phyloP scores from a whole-genome alignment of 2,329 filamentous ascomycete species.

The Ophiostoma ulmi region DNA sequence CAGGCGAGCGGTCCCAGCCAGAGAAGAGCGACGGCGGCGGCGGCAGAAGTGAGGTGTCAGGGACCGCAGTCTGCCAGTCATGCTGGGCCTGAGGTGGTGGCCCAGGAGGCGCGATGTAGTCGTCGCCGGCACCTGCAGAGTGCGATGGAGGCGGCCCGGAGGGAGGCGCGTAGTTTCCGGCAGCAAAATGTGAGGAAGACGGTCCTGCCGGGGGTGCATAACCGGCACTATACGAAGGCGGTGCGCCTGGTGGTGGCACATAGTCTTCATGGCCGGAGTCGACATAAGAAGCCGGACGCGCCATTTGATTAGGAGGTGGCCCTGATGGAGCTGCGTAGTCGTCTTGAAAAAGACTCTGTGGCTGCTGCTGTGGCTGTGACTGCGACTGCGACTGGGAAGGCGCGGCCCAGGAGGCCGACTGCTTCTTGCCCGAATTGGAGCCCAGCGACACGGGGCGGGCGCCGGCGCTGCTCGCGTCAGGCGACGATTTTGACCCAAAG shows the following conservation, averaged over 20 bases:
- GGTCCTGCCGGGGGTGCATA: slow-evolving; percentile 29
- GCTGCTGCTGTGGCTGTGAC: background rate
- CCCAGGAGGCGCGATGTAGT: background rate
- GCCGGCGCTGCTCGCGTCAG: background rate
- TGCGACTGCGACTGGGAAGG: background rate
- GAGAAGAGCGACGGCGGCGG: slow-evolving; percentile 64
- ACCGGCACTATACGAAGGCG: slow-evolving; percentile 1
- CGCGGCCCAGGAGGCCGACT: background rate
- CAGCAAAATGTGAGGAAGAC: slow-evolving; percentile 23
- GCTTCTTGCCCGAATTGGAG: background rate
- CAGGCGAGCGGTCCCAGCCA: slow-evolving; percentile 59
- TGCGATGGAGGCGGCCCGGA: slow-evolving; percentile 20
- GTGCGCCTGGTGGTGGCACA: slow-evolving; percentile 25
- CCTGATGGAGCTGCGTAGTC: slow-evolving; percentile 1
- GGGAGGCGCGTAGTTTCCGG: slow-evolving; percentile 29
- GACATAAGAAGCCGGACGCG: background rate
- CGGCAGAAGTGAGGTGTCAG: slow-evolving; percentile 66
- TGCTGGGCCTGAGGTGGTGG: slow-evolving; percentile 38
- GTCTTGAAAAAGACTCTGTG: background rate
- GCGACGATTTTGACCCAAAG: slow-evolving; percentile 26
- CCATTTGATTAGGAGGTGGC: background rate
- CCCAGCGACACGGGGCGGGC: slow-evolving; percentile 15
- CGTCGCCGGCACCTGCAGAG: background rate
- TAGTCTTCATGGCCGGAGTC: slow-evolving; percentile 7
- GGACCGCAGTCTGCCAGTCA: slow-evolving; percentile 66